Evolutionary conservation across 73 alveolate genomes (phyloP).

Genomic region (Paramecium primaurelia): DNA sequence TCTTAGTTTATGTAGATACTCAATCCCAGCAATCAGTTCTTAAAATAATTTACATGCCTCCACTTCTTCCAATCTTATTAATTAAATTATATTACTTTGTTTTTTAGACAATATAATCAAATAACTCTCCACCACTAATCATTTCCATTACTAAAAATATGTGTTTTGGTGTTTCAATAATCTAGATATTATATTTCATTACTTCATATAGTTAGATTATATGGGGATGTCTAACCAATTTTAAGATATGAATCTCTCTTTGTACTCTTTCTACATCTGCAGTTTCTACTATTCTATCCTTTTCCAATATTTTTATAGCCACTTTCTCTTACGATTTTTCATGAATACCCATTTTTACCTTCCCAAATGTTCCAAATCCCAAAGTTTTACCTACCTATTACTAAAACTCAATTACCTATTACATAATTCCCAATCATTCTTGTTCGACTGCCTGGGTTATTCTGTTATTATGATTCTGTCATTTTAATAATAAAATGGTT

Average conservation of each 20-base stretch:
- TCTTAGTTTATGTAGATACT: constrained; percentile 82
- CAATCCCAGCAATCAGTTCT: constrained; percentile 89
- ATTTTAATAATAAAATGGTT: neutral
- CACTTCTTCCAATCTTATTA: constrained; percentile 74
- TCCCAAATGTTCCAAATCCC: constrained; percentile 60
- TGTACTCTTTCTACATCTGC: constrained; percentile 85
- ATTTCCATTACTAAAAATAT: constrained; percentile 57
- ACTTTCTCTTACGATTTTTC: constrained; percentile 69
- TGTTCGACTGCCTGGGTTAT: neutral
- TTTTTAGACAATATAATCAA: constrained; percentile 37
- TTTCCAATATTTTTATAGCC: constrained; percentile 94
- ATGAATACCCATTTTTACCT: constrained; percentile 53
- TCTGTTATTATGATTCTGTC: neutral
- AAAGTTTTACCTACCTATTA: constrained; percentile 50
- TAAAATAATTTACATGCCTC: constrained; percentile 91
- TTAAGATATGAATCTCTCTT: constrained; percentile 82
- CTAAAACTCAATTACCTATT: neutral
- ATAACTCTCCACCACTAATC: constrained; percentile 47
- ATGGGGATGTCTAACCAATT: constrained; percentile 79
- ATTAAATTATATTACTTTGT: constrained; percentile 42
- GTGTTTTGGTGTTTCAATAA: constrained; percentile 61
- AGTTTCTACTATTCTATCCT: constrained; percentile 85
- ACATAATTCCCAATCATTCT: constrained; percentile 8
- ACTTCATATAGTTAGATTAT: constrained; percentile 77
- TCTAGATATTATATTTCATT: neutral